Base-by-base conservation (phyloP, 208 protist genomes). In the Trypanosoma avium region DNA sequence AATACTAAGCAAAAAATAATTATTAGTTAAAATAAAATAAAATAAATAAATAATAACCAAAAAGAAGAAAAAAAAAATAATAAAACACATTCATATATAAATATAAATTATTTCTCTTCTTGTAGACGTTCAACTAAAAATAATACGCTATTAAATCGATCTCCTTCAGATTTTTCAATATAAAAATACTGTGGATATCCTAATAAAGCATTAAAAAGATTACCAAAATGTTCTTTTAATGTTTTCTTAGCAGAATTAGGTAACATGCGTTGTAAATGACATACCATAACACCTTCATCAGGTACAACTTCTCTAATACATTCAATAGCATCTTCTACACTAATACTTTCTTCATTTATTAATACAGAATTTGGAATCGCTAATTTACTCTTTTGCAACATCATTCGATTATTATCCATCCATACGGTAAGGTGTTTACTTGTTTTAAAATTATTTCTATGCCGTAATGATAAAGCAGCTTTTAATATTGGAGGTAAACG, bases 101-200 rank as follows among this genome's bases (percentile, higher is more conserved):
- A 42, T 38, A 59, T 7, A 15, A 15, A 53, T 52, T 36, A 24
- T 26, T 60, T 3, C 19, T 73, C 35, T 35, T 73, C 59, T 52
- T 73, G 67, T 35, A 73, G 52, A 13, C 55, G 70, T 32, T 75
- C 70, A 17, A 75, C 70, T 36, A 75, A 55, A 64, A 64, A 75
- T 2, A 66, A 8, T 38, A 61, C 32, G 22, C 47, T 62, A 36
- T 52, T 61, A 10, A 45, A 61, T 8, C 61, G 48, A 35, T 40
- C 33, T 46, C 22, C 70, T 29, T 61, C 61, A 33, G 40, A 7
- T 42, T 68, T 75, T 26, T 70, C 61, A 42, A 85, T 59, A 24
- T 65, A 61, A 67, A 95, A 93, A 49, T 86, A 93, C 50, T 95
- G 86, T 19, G 89, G 89, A 60, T 84, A 90, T 27, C 79, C 76